Conservation (phyloP, 163 green algal species). For the Scenedesmus sp. region DNA sequence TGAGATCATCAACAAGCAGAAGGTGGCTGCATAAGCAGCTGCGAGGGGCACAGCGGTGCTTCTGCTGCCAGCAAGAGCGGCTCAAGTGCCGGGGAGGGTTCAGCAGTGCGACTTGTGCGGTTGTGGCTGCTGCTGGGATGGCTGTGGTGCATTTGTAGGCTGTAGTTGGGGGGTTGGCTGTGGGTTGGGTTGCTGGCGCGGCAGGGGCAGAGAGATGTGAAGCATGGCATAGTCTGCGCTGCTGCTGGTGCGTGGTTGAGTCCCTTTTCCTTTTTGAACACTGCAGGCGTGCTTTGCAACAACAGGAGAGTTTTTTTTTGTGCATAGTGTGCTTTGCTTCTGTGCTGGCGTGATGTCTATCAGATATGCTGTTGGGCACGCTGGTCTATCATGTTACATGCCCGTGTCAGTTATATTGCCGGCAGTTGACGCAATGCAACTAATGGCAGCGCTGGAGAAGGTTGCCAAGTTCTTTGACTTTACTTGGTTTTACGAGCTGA, state of each 20-base stretch:
- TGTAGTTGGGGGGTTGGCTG: background rate
- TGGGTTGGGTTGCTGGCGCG: background rate
- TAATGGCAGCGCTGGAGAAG: background rate
- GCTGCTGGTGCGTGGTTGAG: background rate
- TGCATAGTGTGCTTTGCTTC: background rate
- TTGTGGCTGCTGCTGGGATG: background rate
- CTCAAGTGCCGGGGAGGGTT: no score
- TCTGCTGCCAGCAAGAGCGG: background rate
- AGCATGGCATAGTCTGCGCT: background rate
- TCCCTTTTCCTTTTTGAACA: background rate
- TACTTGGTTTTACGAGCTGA: background rate
- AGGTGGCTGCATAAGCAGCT: slow-evolving; percentile 51
- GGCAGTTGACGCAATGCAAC: background rate
- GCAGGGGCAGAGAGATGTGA: background rate
- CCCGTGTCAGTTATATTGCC: background rate
- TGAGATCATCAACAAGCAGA: slow-evolving; percentile 53
- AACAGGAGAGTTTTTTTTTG: background rate
- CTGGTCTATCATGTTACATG: background rate
- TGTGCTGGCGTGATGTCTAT: background rate
- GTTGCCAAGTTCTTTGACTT: background rate
- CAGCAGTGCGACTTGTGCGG: background rate
- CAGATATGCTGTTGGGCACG: background rate
- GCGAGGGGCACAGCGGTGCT: background rate
- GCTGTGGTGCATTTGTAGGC: background rate
- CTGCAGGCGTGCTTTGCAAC: background rate